Percentiles rank a stretch among this genome's conserved stretches.
Conservation (phyloP, 169 alveolate species). For the Ichthyophthirius multifiliis region DNA sequence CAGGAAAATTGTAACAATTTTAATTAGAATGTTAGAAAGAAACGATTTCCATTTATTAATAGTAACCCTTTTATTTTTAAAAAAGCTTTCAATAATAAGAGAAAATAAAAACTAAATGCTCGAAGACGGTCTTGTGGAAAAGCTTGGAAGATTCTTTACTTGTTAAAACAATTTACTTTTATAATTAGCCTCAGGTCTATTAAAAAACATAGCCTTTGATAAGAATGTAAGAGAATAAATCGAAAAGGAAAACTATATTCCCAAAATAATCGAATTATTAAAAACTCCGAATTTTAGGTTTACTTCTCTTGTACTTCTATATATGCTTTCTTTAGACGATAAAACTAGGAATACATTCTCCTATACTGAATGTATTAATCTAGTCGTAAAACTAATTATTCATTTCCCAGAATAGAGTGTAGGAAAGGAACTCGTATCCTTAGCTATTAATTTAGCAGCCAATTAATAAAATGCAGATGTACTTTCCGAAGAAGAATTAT, state of each 20-base stretch:
- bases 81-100: constrained; percentile 77
- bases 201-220: constrained; percentile 80
- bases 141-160: constrained; percentile 75
- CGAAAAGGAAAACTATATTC: constrained; percentile 70
- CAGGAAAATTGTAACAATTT: constrained; percentile 64
- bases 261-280: constrained; percentile 71
- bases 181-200: constrained; percentile 61
- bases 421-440: constrained; percentile 81
- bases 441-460: constrained; percentile 78
- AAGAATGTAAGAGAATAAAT: constrained; percentile 63
- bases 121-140: constrained; percentile 65
- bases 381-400: constrained; percentile 63
- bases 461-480: constrained; percentile 82
- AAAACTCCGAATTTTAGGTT: constrained; percentile 81
- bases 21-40: constrained; percentile 71
- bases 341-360: constrained; percentile 78
- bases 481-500: constrained; percentile 74
- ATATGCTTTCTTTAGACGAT: constrained; percentile 79
- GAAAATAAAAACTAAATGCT: constrained; percentile 79
- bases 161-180: constrained; percentile 65
- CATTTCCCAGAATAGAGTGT: constrained; percentile 83
- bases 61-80: constrained; percentile 72
- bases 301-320: constrained; percentile 65
- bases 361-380: constrained; percentile 79
- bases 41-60: constrained; percentile 76